Conservation (phyloP, 1,139 yeast genomes). For the Geotrichum citri-aurantii region DNA sequence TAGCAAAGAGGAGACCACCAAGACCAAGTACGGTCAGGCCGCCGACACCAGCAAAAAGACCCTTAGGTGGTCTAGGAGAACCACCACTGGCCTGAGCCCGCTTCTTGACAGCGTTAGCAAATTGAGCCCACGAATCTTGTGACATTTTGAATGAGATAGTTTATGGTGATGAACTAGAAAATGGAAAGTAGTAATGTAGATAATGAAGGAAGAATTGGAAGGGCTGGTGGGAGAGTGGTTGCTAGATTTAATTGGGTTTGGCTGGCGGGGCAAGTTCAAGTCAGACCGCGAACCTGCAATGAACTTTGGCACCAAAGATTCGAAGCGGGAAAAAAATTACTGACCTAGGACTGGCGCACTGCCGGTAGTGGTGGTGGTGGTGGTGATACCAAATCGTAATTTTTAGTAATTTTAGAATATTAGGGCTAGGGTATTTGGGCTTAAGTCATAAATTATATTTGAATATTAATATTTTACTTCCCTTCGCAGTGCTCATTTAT, state of each 20-base stretch:
- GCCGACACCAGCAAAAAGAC: slow-evolving; percentile 60
- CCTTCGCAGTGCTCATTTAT: not conserved
- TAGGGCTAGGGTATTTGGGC: not conserved
- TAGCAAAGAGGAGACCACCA: slow-evolving; percentile 58
- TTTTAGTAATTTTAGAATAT: too few species aligned
- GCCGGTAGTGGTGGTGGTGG: not conserved
- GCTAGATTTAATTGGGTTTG: not conserved
- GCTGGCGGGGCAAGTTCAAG: not conserved
- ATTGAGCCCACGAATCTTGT: slow-evolving; percentile 48
- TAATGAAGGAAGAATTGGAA: not conserved
- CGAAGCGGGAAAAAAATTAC: not conserved
- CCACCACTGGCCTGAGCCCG: slow-evolving; percentile 51
- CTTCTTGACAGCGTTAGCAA: slow-evolving; percentile 61
- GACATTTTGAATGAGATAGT: slow-evolving; percentile 5
- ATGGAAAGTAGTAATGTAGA: not conserved
- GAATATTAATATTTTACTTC: too few species aligned
- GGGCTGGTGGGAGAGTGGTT: not conserved
- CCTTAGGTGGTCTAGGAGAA: slow-evolving; percentile 39
- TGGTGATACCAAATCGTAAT: too few species aligned
- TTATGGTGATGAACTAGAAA: not conserved
- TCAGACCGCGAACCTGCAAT: not conserved
- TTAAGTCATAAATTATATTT: not conserved
- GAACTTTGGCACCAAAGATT: not conserved
- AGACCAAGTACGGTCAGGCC: slow-evolving; percentile 73
- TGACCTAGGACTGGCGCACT: too few species aligned